phyloP scores from a whole-genome alignment of 2,329 filamentous ascomycete species.

The Neopestalotiopsis sp. region DNA sequence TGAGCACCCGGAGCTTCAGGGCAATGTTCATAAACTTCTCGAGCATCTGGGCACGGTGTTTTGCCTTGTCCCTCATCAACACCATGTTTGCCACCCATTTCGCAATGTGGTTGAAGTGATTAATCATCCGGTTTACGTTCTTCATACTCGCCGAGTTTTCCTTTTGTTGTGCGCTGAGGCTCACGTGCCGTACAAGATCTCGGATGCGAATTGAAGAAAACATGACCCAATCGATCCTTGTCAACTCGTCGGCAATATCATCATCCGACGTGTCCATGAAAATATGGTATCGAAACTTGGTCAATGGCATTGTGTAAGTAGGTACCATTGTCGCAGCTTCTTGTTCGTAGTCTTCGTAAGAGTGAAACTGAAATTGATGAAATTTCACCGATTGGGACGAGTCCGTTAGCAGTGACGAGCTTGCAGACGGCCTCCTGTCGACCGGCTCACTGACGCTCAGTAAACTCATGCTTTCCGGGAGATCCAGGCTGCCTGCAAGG shows the following conservation, averaged over 20 bases:
- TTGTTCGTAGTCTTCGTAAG: slow-evolving; percentile 80
- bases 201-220: slow-evolving; percentile 93
- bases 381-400: slow-evolving; percentile 41
- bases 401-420: slow-evolving; percentile 50
- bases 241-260: slow-evolving; percentile 87
- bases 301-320: slow-evolving; percentile 70
- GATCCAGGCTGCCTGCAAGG: slow-evolving; percentile 39
- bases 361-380: slow-evolving; percentile 63
- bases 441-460: slow-evolving; percentile 53
- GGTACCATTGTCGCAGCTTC: slow-evolving; percentile 77
- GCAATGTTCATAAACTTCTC: slow-evolving; percentile 97
- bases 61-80: slow-evolving; percentile 90
- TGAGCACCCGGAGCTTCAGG: slow-evolving; percentile 82
- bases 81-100: slow-evolving; percentile 85
- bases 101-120: slow-evolving; percentile 87
- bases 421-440: slow-evolving; percentile 50
- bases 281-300: slow-evolving; percentile 86
- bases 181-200: slow-evolving; percentile 91
- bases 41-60: slow-evolving; percentile 87
- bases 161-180: slow-evolving; percentile 72
- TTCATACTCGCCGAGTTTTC: slow-evolving; percentile 78
- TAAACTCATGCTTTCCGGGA: slow-evolving; percentile 52
- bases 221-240: slow-evolving; percentile 97
- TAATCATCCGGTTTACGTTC: slow-evolving; percentile 93
- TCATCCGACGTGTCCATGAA: slow-evolving; percentile 89